A percentile compares a stretch with the other conserved stretches of the same genome.
These are phyloP conservation scores for Choiromyces venosus DNA, from an alignment of 495 filamentous ascomycete species.

Conservation along the genomic window DNA sequence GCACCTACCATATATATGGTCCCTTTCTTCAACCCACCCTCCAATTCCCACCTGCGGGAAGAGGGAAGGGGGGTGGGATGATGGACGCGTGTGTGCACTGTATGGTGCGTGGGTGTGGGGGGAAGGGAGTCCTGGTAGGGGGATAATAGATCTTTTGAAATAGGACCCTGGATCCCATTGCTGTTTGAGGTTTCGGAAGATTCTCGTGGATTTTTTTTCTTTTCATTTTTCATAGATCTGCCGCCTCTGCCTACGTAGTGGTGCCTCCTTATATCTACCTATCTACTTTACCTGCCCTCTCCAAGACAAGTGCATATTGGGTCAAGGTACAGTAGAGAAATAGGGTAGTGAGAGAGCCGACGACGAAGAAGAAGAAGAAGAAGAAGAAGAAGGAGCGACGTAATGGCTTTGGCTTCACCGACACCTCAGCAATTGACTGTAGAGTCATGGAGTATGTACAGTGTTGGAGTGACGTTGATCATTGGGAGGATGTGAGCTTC, in stretches of 20 bases:
- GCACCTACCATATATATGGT: background rate
- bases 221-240: background rate
- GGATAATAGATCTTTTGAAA: background rate
- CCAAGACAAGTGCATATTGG: background rate
- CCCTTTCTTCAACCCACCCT: background rate
- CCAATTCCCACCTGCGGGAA: background rate
- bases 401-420: slow-evolving; percentile 20
- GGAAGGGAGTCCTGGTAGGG: background rate
- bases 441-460: slow-evolving; percentile 52
- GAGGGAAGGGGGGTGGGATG: background rate
- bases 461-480: slow-evolving; percentile 44
- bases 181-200: background rate
- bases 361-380: background rate
- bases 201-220: background rate
- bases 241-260: background rate
- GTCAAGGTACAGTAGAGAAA: background rate
- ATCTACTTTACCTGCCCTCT: background rate
- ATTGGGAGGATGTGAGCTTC: slow-evolving; percentile 45
- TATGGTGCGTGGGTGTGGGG: background rate
- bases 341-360: background rate
- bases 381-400: background rate
- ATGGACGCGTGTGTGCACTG: too few relatives aligned
- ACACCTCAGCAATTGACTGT: slow-evolving; percentile 46
- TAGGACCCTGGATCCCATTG: background rate
- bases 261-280: background rate